A percentile compares a stretch with the other conserved stretches of the same genome.
These are phyloP conservation scores for Colletotrichum sp. DNA, from an alignment of 2,329 filamentous ascomycete genomes.

Conservation along the genomic window DNA sequence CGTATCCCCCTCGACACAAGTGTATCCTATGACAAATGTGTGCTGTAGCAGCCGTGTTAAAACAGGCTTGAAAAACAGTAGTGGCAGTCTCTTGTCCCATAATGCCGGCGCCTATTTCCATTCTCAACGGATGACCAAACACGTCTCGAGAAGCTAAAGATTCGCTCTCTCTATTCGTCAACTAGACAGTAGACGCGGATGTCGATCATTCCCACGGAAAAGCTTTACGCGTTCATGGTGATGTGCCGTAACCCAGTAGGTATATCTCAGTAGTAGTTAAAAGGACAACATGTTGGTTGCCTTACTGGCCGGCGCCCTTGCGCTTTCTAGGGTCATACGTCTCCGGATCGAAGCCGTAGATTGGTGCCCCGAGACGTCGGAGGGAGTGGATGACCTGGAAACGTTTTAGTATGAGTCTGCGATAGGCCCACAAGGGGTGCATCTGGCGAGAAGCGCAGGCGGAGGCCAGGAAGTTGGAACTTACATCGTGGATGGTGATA, in stretches of 20 bases:
- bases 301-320: not conserved
- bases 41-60: not conserved
- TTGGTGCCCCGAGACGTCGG: constrained; percentile 50
- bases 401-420: not conserved
- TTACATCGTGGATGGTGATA: constrained; percentile 65
- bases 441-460: not conserved
- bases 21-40: not conserved
- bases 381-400: constrained; percentile 60
- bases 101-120: not conserved
- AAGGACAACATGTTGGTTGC: not conserved
- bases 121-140: not conserved
- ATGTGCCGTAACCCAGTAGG: not conserved
- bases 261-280: not conserved
- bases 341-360: constrained; percentile 63
- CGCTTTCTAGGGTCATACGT: constrained; percentile 31
- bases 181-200: not conserved
- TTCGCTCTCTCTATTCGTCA: not conserved
- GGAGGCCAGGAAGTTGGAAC: constrained; percentile 26
- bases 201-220: not conserved
- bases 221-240: not conserved
- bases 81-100: not conserved
- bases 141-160: not conserved
- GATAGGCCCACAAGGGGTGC: not conserved
- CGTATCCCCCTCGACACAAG: not conserved
- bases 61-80: not conserved